These are phyloP conservation scores for Cucumis sativus DNA, from an alignment of 306 rosid species.

Conservation along the genomic window DNA sequence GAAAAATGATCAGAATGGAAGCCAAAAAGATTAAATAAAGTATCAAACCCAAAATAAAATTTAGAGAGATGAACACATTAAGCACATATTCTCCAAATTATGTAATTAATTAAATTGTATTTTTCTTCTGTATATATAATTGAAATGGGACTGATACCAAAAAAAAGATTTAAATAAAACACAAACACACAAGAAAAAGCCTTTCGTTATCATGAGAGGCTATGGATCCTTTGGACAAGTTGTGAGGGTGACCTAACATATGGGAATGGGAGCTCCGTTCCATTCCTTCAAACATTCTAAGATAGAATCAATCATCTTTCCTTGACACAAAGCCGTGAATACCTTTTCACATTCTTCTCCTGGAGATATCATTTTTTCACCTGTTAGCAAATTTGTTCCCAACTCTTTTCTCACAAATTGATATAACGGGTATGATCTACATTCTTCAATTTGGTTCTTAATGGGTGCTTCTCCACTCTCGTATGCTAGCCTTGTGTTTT, in stretches of 20 bases:
- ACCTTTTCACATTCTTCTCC: conserved; percentile 74
- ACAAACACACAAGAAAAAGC: background rate
- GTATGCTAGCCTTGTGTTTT: conserved; percentile 32
- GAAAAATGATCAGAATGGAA: too few species aligned
- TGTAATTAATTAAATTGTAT: too few species aligned
- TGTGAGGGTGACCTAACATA: conserved; percentile 5
- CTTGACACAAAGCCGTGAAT: conserved; percentile 58
- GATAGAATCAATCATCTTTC: conserved; percentile 62
- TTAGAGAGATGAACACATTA: too few species aligned
- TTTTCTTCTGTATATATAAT: too few species aligned
- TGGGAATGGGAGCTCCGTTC: conserved; percentile 83
- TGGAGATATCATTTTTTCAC: conserved; percentile 50
- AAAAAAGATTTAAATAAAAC: too few species aligned
- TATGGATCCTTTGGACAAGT: background rate
- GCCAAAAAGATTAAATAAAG: too few species aligned
- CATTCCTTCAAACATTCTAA: conserved; percentile 60
- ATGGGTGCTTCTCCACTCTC: conserved; percentile 32
- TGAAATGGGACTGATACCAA: too few species aligned
- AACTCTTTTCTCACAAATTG: conserved; percentile 62
- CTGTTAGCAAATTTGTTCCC: conserved; percentile 38
- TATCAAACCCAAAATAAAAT: too few species aligned
- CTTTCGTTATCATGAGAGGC: background rate
- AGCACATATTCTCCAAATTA: too few species aligned
- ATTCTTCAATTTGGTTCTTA: conserved; percentile 49
- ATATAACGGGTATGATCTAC: conserved; percentile 79